Conservation (phyloP, 2,329 filamentous ascomycete genomes). For the Scolecobasidium constrictum region DNA sequence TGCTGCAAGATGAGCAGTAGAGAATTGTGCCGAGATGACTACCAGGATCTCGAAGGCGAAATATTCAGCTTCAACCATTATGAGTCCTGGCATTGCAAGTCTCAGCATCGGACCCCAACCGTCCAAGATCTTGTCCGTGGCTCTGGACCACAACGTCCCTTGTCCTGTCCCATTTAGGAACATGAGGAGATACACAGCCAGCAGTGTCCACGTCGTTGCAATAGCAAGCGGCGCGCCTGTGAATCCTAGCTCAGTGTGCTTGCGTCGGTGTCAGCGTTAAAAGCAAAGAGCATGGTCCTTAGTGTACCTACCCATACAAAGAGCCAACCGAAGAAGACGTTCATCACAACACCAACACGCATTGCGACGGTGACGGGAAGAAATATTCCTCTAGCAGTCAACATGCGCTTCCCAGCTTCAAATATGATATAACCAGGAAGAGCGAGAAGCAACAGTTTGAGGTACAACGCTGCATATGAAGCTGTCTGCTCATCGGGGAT, state of each 20-base stretch:
- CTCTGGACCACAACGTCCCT: not conserved
- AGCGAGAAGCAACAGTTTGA: not conserved
- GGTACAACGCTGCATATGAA: not conserved
- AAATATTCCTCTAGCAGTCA: too few species aligned
- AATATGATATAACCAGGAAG: too few species aligned
- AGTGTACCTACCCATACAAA: too few species aligned
- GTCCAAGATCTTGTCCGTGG: not conserved
- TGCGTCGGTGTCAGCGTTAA: too few species aligned
- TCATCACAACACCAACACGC: too few species aligned
- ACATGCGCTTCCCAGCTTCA: too few species aligned
- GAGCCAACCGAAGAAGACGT: too few species aligned
- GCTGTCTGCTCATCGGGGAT: not conserved
- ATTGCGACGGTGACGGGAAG: too few species aligned
- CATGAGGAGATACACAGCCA: not conserved
- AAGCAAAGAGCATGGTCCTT: too few species aligned
- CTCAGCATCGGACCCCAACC: not conserved
- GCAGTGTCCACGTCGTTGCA: not conserved
- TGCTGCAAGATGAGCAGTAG: not conserved
- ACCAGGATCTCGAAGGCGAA: not conserved
- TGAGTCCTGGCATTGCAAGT: not conserved
- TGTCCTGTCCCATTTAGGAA: not conserved
- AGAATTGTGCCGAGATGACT: not conserved
- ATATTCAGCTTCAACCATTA: not conserved
- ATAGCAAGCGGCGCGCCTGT: not conserved
- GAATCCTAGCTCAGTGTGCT: not conserved